Evolutionary conservation across 2,329 filamentous ascomycete species (phyloP).

Genomic region (Cladosporium sp.): DNA sequence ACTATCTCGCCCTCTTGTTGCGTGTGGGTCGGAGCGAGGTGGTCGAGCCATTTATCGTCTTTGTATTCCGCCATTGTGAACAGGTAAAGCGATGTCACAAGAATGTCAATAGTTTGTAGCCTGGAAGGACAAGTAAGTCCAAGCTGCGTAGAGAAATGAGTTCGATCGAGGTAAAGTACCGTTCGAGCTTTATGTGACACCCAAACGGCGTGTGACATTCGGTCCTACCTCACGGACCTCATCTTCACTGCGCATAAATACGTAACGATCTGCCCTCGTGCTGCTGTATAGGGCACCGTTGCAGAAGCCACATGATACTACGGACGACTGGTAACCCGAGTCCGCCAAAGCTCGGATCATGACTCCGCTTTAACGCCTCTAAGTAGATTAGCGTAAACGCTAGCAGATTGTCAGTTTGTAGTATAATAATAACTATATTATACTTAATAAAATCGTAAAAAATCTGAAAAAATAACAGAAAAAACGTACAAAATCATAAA

Average conservation of each 20-base stretch:
- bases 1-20: not conserved
- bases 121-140: not conserved
- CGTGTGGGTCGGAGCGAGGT: not conserved
- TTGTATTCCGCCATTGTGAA: conserved; percentile 1
- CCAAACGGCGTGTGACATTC: not conserved
- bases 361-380: too few relatives aligned
- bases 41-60: conserved; percentile 7
- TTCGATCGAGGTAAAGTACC: not conserved
- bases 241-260: not conserved
- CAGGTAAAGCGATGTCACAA: too few relatives aligned
- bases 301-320: conserved; percentile 4
- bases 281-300: not conserved
- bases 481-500: too few relatives aligned
- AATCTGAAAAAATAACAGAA: too few relatives aligned
- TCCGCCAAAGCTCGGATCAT: too few relatives aligned
- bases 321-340: too few relatives aligned
- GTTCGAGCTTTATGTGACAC: not conserved
- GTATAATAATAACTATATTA: too few relatives aligned
- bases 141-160: not conserved
- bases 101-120: not conserved
- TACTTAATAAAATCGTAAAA: too few relatives aligned
- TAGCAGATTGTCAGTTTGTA: too few relatives aligned
- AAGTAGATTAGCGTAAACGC: too few relatives aligned
- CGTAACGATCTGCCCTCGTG: not conserved
- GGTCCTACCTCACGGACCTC: not conserved